Conservation (phyloP, 2,329 filamentous ascomycete genomes). For the Cladobotryum mycophilum region DNA sequence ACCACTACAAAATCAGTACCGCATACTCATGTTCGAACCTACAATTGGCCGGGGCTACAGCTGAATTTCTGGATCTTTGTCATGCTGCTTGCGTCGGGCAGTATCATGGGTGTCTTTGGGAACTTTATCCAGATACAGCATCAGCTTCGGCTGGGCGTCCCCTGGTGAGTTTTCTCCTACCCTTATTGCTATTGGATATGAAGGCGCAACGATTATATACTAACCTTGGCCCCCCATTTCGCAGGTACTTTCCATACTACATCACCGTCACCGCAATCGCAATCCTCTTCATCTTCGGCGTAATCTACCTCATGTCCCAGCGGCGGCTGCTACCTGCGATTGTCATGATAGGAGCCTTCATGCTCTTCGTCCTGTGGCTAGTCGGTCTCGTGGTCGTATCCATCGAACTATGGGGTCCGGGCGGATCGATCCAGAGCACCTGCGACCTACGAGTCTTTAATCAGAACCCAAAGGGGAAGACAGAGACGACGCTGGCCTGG, state of each 20-base stretch:
- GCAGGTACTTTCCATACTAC: slow-evolving; percentile 63
- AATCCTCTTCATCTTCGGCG: slow-evolving; percentile 58
- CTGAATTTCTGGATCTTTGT: slow-evolving; percentile 62
- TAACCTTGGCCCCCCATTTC: not conserved
- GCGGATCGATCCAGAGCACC: slow-evolving; percentile 51
- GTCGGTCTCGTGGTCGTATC: slow-evolving; percentile 57
- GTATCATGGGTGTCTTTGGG: slow-evolving; percentile 56
- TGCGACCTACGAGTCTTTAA: slow-evolving; percentile 55
- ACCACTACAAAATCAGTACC: slow-evolving; percentile 18
- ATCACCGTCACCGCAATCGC: slow-evolving; percentile 53
- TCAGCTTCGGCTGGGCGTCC: slow-evolving; percentile 47
- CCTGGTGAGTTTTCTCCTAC: slow-evolving; percentile 45
- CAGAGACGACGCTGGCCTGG: slow-evolving; percentile 53
- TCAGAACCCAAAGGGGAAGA: slow-evolving; percentile 44
- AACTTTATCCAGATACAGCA: slow-evolving; percentile 54
- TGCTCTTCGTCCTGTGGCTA: slow-evolving; percentile 62
- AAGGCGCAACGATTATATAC: not conserved
- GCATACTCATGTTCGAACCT: slow-evolving; percentile 44
- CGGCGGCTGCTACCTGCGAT: slow-evolving; percentile 55
- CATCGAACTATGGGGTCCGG: slow-evolving; percentile 58
- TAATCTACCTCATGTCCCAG: slow-evolving; percentile 57
- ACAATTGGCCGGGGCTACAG: slow-evolving; percentile 63
- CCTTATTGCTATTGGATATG: not conserved
- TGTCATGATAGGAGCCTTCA: slow-evolving; percentile 58
- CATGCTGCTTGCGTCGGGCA: slow-evolving; percentile 54